phyloP scores from a whole-genome alignment of 2,329 filamentous ascomycete genomes.

The Fusarium tupiense region DNA sequence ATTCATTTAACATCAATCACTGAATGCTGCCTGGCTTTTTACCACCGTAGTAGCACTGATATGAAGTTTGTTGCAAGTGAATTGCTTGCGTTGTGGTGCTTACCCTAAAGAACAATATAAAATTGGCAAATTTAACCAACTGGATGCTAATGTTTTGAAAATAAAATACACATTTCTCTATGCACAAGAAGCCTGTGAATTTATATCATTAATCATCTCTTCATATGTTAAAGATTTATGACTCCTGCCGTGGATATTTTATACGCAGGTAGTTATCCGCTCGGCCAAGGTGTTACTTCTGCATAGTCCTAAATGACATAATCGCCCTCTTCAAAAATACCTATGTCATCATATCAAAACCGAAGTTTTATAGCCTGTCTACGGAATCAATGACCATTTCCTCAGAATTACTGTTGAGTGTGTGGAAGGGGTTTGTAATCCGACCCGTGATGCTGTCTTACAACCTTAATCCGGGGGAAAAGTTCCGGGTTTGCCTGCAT shows the following conservation, averaged over 20 bases:
- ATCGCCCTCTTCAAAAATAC: accelerated
- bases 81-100: no score
- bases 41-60: accelerated
- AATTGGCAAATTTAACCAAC: no score
- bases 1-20: no score
- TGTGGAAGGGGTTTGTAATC: neutral
- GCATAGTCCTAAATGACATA: accelerated
- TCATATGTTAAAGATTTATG: no score
- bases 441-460: neutral
- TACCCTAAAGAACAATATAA: neutral
- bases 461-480: constrained; percentile 9
- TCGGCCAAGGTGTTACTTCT: accelerated
- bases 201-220: no score
- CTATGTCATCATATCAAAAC: neutral
- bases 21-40: neutral
- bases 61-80: neutral
- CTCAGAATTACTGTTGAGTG: neutral
- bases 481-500: neutral
- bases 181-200: no score
- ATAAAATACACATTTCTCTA: neutral
- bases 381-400: neutral
- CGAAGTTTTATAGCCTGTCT: no score
- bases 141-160: neutral
- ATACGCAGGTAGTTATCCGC: no score
- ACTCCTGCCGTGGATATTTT: no score